Evolutionary conservation across 1,139 yeast genomes (phyloP).

Genomic region (Scheffersomyces parashehatae): DNA sequence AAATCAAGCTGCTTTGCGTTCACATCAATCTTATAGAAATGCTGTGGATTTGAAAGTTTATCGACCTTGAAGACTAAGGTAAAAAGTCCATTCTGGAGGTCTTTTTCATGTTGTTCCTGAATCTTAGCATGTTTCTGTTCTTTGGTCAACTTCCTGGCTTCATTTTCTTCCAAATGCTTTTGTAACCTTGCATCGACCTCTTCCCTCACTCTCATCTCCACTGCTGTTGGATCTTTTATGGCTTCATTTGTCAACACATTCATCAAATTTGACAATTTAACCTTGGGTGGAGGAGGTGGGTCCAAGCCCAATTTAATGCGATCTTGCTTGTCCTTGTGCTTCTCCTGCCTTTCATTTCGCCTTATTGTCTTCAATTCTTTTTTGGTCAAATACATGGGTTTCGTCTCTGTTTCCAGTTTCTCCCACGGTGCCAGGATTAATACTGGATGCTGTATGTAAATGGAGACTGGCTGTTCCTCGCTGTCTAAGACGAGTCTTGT

Average conservation of each 20-base stretch:
- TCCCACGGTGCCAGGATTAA: conserved; percentile 63
- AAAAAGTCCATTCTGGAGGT: conserved; percentile 47
- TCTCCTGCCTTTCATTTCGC: conserved; percentile 64
- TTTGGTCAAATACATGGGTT: conserved; percentile 67
- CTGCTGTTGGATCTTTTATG: conserved; percentile 85
- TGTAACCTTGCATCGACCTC: conserved; percentile 66
- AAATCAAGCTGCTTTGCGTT: conserved; percentile 76
- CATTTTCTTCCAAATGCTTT: conserved; percentile 65
- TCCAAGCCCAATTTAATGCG: conserved; percentile 77
- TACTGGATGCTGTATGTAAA: conserved; percentile 80
- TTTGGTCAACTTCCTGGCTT: conserved; percentile 57
- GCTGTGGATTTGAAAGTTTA: conserved; percentile 60
- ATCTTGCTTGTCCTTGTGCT: conserved; percentile 72
- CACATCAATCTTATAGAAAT: conserved; percentile 69
- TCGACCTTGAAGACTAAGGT: conserved; percentile 63
- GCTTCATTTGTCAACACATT: conserved; percentile 83
- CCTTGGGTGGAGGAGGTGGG: conserved; percentile 89
- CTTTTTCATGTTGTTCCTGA: conserved; percentile 46
- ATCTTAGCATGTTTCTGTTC: conserved; percentile 57
- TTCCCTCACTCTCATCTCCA: conserved; percentile 68
- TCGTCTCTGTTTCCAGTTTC: conserved; percentile 38
- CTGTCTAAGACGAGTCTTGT: conserved; percentile 26
- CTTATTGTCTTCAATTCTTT: conserved; percentile 75
- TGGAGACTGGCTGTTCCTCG: conserved; percentile 53
- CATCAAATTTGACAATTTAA: conserved; percentile 80